Base-by-base conservation (phyloP, 129 eudicot species). In the Flaveria linearis region DNA sequence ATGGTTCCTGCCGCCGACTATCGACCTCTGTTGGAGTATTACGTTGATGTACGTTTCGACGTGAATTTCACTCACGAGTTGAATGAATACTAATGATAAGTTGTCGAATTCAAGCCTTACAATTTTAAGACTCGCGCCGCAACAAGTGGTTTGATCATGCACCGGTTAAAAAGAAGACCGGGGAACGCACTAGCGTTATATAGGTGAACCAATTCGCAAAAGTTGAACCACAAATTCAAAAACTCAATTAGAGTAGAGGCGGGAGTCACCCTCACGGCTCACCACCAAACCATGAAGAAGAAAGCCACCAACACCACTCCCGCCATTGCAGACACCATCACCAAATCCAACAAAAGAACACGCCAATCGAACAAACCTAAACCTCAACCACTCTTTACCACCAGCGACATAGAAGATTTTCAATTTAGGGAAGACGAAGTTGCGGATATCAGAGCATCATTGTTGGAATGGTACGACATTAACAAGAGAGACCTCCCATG, bases 401-500 rank as follows among this genome's bases (percentile, higher is more conserved):
- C 28, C 8, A 74, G 39, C 52, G 97, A 94, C 77, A 94, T 94
- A 20, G 98, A 94, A 80, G 98, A 94, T 69, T 30, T 85, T 39
- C 49, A 65, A 69, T 91, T 94, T 67, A 67, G 66, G 49, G 73
- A 57, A 73, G 63, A 84, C 3, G 89, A 89, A 80, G 75, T 75
- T 51, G 60, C 41, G 7, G 68, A 86, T 65, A 86, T 94, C 43
- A 91, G 98, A 88, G 84, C 86, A 45, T 87, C 88, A 1, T 72
- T 94, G 73, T 73, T 94, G 78, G 64, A 91, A 28, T 94, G 98
- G 98, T 94, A 94, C 76, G 94, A 91, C 65, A 43, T 23, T 10
- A 89, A 94, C 52, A 81, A 82, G 51, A 87, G 98, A 80, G 98
- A 91, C 80, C 92, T 94, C n/a, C 98, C 98, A 4, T 94, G 98